phyloP scores from a whole-genome alignment of 768 basidiomycete species.

The Udeniomyces megalosporus region DNA sequence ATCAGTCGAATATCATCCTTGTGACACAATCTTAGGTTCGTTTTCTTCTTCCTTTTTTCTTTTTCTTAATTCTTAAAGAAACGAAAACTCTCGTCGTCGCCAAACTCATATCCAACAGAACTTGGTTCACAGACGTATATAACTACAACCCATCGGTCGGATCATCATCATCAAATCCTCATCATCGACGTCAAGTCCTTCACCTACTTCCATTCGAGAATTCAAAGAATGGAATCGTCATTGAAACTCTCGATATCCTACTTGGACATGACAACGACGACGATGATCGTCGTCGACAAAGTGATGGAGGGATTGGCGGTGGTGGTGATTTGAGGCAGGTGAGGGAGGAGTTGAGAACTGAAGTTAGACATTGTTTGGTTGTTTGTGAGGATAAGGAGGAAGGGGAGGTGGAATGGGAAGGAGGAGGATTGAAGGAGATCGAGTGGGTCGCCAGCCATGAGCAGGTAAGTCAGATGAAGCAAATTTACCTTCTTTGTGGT shows the following conservation, averaged over 20 bases:
- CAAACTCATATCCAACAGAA: too few relatives aligned
- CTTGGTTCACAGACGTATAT: conserved; percentile 8
- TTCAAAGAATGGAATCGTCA: conserved; percentile 14
- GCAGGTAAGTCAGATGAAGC: background rate
- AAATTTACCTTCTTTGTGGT: too few relatives aligned
- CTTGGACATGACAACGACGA: background rate
- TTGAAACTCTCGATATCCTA: conserved; percentile 12
- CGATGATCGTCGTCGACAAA: background rate
- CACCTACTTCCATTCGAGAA: conserved; percentile 5
- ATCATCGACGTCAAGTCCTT: background rate
- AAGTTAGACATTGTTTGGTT: conserved; percentile 4
- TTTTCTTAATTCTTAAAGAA: background rate
- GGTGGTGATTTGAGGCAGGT: background rate
- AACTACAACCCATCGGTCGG: background rate
- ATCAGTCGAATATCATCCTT: background rate
- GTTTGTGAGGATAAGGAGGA: background rate
- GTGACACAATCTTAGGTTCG: background rate
- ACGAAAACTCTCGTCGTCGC: too few relatives aligned
- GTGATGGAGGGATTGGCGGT: background rate
- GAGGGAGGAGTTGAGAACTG: background rate
- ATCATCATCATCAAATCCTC: background rate
- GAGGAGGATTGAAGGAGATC: background rate
- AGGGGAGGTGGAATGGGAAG: background rate
- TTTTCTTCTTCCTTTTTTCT: background rate
- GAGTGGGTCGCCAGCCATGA: conserved; percentile 9